These are phyloP conservation scores for Pleurotus ostreatus DNA, from an alignment of 768 basidiomycete genomes.

Conservation along the genomic window DNA sequence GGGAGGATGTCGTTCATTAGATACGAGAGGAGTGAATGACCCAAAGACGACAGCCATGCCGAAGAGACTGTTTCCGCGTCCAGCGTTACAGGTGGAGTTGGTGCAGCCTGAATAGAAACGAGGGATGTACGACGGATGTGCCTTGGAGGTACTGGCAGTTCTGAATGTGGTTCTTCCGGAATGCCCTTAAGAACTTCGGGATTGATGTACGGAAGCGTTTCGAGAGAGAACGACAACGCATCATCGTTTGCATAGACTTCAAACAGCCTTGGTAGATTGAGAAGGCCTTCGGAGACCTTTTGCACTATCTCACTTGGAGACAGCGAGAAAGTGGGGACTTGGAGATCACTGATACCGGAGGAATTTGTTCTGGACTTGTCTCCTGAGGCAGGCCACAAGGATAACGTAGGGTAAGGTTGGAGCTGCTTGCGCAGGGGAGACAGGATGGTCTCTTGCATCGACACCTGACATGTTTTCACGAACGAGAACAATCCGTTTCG, in stretches of 20 bases:
- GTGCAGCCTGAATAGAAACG: neutral
- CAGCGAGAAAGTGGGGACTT: conserved; percentile 88
- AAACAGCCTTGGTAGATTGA: conserved; percentile 90
- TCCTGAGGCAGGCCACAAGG: conserved; percentile 59
- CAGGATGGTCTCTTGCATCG: conserved; percentile 80
- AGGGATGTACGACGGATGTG: conserved; percentile 31
- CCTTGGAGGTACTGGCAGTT: conserved; percentile 28
- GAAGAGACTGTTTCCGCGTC: conserved; percentile 81
- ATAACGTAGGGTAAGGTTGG: conserved; percentile 58
- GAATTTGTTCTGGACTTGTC: conserved; percentile 44
- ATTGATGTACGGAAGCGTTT: conserved; percentile 73
- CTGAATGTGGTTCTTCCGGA: conserved; percentile 24
- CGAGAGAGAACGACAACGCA: conserved; percentile 82
- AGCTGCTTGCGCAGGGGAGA: conserved; percentile 78
- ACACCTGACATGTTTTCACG: conserved; percentile 69
- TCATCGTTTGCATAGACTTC: conserved; percentile 94
- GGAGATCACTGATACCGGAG: conserved; percentile 45
- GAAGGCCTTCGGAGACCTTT: conserved; percentile 86
- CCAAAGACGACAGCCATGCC: conserved; percentile 91
- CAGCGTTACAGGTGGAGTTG: conserved; percentile 29
- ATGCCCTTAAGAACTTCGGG: conserved; percentile 42
- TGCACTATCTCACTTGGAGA: conserved; percentile 88
- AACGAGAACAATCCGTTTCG: conserved; percentile 57
- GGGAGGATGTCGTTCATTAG: conserved; percentile 72
- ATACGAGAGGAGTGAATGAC: conserved; percentile 71